Evolutionary conservation across 2,329 filamentous ascomycete genomes (phyloP).

Genomic region (Exophiala mesophila): DNA sequence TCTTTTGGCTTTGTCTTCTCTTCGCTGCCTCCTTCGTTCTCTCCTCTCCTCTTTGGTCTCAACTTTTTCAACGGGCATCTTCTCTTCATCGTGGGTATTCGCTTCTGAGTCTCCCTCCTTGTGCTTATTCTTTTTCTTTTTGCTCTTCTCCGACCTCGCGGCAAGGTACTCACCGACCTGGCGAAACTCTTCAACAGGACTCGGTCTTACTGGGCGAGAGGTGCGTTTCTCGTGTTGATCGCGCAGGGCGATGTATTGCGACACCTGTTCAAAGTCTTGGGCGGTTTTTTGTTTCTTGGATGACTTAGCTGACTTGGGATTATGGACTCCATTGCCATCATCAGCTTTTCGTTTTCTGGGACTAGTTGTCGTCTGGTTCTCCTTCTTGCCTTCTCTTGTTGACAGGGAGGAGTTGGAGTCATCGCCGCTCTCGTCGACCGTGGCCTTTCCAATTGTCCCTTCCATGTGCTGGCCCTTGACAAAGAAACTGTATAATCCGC

Average conservation of each 20-base stretch:
- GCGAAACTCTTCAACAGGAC: constrained; percentile 21
- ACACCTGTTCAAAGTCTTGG: constrained; percentile 17
- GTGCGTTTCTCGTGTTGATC: constrained; percentile 19
- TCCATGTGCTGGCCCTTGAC: constrained; percentile 73
- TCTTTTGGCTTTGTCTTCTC: constrained; percentile 15
- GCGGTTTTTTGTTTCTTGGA: constrained; percentile 11
- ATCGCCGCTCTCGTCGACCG: constrained; percentile 19
- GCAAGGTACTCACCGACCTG: constrained; percentile 22
- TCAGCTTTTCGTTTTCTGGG: constrained; percentile 25
- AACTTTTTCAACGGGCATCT: not conserved
- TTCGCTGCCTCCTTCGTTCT: constrained; percentile 17
- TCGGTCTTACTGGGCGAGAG: constrained; percentile 8
- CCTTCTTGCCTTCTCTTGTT: constrained; percentile 7
- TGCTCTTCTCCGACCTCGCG: constrained; percentile 11
- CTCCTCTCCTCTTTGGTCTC: constrained; percentile 25
- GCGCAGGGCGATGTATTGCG: constrained; percentile 16
- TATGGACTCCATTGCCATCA: constrained; percentile 10
- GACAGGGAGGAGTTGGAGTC: constrained; percentile 1
- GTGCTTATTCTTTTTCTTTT: constrained; percentile 10
- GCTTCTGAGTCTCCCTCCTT: constrained; percentile 1
- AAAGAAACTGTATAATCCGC: constrained; percentile 76
- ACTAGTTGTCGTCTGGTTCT: not conserved
- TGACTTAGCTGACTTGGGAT: constrained; percentile 1
- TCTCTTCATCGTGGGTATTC: not conserved
- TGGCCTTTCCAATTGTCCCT: constrained; percentile 56